Evolutionary conservation across 106 monocot species (phyloP).

Genomic region (Phalaenopsis aphrodite): DNA sequence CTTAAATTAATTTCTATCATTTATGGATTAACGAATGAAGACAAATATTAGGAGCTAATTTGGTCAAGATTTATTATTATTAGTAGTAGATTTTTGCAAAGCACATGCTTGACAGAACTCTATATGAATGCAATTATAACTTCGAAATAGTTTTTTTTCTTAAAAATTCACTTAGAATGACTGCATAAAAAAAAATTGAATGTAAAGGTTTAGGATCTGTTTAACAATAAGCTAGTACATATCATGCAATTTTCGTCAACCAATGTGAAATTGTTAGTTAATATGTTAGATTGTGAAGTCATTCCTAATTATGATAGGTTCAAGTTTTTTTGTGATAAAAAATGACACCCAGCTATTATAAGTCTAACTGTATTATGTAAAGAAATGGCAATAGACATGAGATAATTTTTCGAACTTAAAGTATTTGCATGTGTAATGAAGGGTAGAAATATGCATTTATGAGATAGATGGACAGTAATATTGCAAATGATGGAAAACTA

Average conservation of each 20-base stretch:
- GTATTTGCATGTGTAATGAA: too few species aligned
- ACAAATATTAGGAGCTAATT: too few species aligned
- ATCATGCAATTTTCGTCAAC: not conserved
- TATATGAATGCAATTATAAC: not conserved
- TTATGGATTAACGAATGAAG: not conserved
- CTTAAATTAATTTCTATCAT: not conserved
- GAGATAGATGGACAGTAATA: too few species aligned
- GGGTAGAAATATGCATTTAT: too few species aligned
- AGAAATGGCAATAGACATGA: too few species aligned
- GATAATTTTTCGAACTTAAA: too few species aligned
- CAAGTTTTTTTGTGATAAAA: too few species aligned
- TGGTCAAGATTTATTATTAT: not conserved
- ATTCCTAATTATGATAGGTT: not conserved
- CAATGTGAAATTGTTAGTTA: not conserved
- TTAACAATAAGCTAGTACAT: not conserved
- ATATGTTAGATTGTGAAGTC: not conserved
- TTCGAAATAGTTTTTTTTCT: not conserved
- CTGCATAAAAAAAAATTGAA: not conserved
- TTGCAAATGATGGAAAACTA: too few species aligned
- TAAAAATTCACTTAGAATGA: not conserved
- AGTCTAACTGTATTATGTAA: too few species aligned
- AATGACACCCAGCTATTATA: too few species aligned
- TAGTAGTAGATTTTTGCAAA: not conserved
- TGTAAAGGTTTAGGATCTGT: not conserved
- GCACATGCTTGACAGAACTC: not conserved